Base-by-base conservation (phyloP, 2,329 filamentous ascomycete genomes). In the Capronia americana region DNA sequence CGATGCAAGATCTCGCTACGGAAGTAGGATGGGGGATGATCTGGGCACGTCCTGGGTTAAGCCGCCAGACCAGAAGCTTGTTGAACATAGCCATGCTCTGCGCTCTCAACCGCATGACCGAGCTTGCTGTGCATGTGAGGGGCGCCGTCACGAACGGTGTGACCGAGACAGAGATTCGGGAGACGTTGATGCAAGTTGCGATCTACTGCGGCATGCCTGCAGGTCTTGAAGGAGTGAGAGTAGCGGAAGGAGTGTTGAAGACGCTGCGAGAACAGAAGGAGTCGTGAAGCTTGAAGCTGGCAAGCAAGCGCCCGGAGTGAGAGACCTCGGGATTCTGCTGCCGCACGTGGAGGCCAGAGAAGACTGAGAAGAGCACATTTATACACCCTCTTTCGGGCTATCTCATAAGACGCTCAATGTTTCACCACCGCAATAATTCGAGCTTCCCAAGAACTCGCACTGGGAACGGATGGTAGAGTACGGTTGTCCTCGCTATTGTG, bases 81-180 rank as follows among this genome's bases (percentile, higher is more conserved):
- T 77, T 90, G 61, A 89, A 89, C 74, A 86, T 90, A 56, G 87
- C 84, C 56, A 89, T 90, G 84, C 79, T 90, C 54, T 86, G 85
- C 75, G 86, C 86, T 2, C 79, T 88, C 68, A 89, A 89, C 71
- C 80, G 85, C 4, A 80, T 79, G 5, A 82, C 84, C 0, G 88
- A 90, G 73, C 78, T 90, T 64, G 87, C 80, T 0, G 82, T 87
- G 7, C 88, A 90, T 74, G 80, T 88, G n/a, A 80, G 86, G 24
- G 87, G 87, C 0, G 88, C 87, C 1, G 76, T 87, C 69, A 88
- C 85, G 70, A 90, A 90, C 70, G 88, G 88, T 0, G 77, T 87
- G 11, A 84, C 80, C 0, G 87, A 88, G 72, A 74, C 86, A 20
- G 87, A 90, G 75, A 88, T 90, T 59, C 78, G 87, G 20, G 88